Evolutionary conservation across 164 flowering plant genomes (phyloP).

Genomic region (Vitis amurensis): DNA sequence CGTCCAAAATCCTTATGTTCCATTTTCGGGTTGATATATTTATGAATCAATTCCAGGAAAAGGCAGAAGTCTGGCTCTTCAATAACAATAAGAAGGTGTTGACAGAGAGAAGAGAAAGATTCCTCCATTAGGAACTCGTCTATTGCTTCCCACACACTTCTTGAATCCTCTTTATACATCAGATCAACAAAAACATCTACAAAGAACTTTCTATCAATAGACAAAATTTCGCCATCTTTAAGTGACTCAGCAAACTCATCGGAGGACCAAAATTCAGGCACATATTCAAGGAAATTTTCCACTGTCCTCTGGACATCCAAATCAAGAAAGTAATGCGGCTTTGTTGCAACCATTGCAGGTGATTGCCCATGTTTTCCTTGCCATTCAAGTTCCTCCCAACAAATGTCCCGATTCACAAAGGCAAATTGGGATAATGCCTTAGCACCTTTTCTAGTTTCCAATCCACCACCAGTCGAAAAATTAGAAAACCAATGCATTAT

Average conservation of each 20-base stretch:
- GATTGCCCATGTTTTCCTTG: conserved; percentile 96
- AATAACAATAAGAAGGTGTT: conserved; percentile 71
- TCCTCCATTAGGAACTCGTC: conserved; percentile 63
- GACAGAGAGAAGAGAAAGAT: conserved; percentile 65
- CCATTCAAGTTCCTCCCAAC: conserved; percentile 99
- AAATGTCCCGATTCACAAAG: conserved; percentile 81
- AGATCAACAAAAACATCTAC: conserved; percentile 57
- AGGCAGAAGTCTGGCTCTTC: conserved; percentile 53
- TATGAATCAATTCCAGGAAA: conserved; percentile 43
- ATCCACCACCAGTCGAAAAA: conserved; percentile 44
- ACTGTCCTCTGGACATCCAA: conserved; percentile 79
- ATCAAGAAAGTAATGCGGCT: conserved; percentile 97
- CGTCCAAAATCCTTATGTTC: conserved; percentile 21
- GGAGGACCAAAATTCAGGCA: conserved; percentile 97
- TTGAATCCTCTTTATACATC: conserved; percentile 69
- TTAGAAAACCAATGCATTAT: conserved; percentile 77
- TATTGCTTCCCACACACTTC: conserved; percentile 67
- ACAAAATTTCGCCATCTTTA: conserved; percentile 77
- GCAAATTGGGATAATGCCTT: conserved; percentile 86
- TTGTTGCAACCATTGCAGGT: conserved; percentile 96
- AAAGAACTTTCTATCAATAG: conserved; percentile 61
- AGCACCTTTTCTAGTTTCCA: conserved; percentile 74
- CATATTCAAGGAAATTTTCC: conserved; percentile 83
- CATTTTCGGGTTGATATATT: conserved; percentile 29
- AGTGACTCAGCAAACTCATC: conserved; percentile 78